Evolutionary conservation across 768 basidiomycete species (phyloP).

Genomic region (Kwoniella shandongensis): DNA sequence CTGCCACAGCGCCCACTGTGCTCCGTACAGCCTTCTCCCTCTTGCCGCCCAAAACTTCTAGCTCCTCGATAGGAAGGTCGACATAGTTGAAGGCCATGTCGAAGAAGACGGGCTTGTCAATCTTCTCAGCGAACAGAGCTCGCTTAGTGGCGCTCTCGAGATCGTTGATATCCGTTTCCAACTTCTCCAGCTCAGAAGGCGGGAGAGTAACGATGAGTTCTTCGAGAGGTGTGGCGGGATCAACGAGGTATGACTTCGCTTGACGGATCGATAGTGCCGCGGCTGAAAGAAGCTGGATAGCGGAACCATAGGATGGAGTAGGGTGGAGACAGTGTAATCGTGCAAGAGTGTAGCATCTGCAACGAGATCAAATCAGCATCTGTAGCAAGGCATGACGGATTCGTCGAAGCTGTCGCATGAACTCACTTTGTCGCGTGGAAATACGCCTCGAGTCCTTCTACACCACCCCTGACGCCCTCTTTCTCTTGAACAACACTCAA

Average conservation of each 20-base stretch:
- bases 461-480: constrained; percentile 72
- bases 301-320: constrained; percentile 42
- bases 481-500: constrained; percentile 84
- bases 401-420: not conserved
- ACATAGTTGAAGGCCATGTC: constrained; percentile 93
- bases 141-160: constrained; percentile 45
- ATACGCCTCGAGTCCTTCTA: constrained; percentile 73
- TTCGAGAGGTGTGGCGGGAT: constrained; percentile 18
- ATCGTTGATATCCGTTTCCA: constrained; percentile 18
- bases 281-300: constrained; percentile 40
- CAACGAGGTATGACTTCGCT: constrained; percentile 27
- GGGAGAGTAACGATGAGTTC: constrained; percentile 33
- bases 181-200: constrained; percentile 10
- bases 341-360: constrained; percentile 67
- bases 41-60: constrained; percentile 67
- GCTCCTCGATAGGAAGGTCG: constrained; percentile 74
- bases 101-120: constrained; percentile 87
- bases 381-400: not conserved
- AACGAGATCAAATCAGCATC: not conserved
- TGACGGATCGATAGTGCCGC: constrained; percentile 23
- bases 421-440: constrained; percentile 71
- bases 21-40: constrained; percentile 53
- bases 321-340: constrained; percentile 63
- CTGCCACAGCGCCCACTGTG: not conserved
- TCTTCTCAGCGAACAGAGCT: constrained; percentile 51